Base-by-base conservation (phyloP, 192 early-diverging fungal species). In the Linnemannia schmuckeri region DNA sequence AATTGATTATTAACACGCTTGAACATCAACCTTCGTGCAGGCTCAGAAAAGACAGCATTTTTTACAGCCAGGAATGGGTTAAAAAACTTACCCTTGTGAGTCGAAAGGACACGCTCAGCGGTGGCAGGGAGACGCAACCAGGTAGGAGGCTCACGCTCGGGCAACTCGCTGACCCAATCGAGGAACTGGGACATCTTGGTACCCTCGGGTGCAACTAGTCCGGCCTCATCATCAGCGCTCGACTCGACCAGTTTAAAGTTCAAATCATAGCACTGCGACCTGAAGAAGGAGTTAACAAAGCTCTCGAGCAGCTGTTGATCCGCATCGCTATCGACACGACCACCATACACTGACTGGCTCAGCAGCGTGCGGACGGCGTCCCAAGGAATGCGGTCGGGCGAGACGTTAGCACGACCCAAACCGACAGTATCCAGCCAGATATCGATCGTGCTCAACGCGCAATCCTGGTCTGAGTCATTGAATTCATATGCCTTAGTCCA, bases 401-500 rank as follows among this genome's bases (percentile, higher is more conserved):
- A 91, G 57, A 99, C 94, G 82, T 99, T 99, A 20, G 95, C 89
- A 24, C 97, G 89, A 13, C 97, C 97, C 22, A 91, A 87, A 0
- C 95, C 95, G 0, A 91, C 96, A 27, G 87, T 89, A 46, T 96
- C 97, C n/a, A 99, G 76, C 99, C 99, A 99, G 66, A 91, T 87
- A 89, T 99, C 97, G 68, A 99, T 93, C 0, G 97, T 97, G 24
- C 90, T 91, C 42, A 98, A 81, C 0, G 96, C 97, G 85, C 97
- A 98, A 55, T 97, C 96, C 84, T 96, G 95, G 89, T 99, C 98
- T 8, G 98, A 95, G 79, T 99, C 99, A 87, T 98, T 99, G 86
- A 99, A 99, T 85, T 99, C 99, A 84, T 99, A 99, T 2, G 89
- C 80, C 89, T 97, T 98, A 17, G 97, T 95, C 99, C 99, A 99